phyloP scores from a whole-genome alignment of 2,329 filamentous ascomycete species.

The Aspergillus sp. region DNA sequence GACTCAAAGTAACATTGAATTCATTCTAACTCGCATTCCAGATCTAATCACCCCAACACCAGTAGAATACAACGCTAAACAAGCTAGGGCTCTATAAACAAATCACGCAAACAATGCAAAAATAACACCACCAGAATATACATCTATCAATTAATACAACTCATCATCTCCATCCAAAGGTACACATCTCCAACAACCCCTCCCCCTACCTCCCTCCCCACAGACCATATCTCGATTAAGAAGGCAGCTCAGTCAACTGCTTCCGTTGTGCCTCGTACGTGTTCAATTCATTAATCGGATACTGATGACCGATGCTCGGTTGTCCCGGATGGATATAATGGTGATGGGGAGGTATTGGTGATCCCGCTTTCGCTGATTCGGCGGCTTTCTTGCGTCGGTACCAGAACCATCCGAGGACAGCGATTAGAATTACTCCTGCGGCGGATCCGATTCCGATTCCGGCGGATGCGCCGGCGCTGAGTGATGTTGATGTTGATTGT shows the following conservation, averaged over 20 bases:
- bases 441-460: background rate
- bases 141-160: too few relatives aligned
- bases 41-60: too few relatives aligned
- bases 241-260: background rate
- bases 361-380: background rate
- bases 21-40: too few relatives aligned
- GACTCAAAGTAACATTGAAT: too few relatives aligned
- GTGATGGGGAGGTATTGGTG: background rate
- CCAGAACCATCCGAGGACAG: background rate
- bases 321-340: background rate
- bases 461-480: background rate
- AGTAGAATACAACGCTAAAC: too few relatives aligned
- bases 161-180: too few relatives aligned
- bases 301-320: background rate
- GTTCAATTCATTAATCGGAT: background rate
- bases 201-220: too few relatives aligned
- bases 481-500: background rate
- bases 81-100: too few relatives aligned
- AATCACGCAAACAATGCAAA: too few relatives aligned
- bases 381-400: background rate
- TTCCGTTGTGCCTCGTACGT: background rate
- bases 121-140: too few relatives aligned
- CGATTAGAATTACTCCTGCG: background rate
- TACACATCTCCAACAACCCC: too few relatives aligned
- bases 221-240: background rate